These are phyloP conservation scores for Zoysia pacifica DNA, from an alignment of 176 grass and related monocot genomes.

Conservation along the genomic window DNA sequence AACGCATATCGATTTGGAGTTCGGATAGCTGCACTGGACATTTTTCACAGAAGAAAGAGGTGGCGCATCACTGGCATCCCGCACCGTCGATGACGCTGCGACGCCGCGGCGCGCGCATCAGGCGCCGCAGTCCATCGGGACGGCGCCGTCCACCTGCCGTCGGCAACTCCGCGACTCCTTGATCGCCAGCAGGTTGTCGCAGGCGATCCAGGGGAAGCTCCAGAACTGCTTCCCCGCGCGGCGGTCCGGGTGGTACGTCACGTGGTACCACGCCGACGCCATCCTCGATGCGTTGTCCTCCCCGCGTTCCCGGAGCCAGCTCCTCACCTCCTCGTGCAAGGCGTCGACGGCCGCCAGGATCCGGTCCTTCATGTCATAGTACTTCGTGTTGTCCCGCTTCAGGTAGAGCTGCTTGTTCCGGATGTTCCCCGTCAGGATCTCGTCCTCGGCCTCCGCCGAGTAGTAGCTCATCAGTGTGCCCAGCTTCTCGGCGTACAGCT, in stretches of 20 bases:
- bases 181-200: constrained; percentile 59
- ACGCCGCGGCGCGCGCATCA: not conserved
- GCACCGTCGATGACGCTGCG: not conserved
- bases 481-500: constrained; percentile 67
- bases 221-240: constrained; percentile 44
- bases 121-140: constrained; percentile 22
- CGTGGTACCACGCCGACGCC: constrained; percentile 92
- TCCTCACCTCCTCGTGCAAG: constrained; percentile 59
- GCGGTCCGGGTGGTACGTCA: constrained; percentile 69
- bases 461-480: constrained; percentile 76
- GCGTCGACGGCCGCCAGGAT: constrained; percentile 60
- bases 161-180: constrained; percentile 51
- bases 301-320: constrained; percentile 48
- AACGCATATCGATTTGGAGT: not conserved
- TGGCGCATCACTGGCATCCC: not conserved
- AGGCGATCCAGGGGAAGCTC: constrained; percentile 83
- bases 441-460: constrained; percentile 67
- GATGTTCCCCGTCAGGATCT: constrained; percentile 94
- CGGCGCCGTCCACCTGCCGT: not conserved
- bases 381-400: constrained; percentile 73
- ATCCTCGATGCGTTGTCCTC: constrained; percentile 41
- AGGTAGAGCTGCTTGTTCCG: constrained; percentile 68
- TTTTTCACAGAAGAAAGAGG: not conserved
- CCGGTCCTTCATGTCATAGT: constrained; percentile 89
- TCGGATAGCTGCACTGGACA: not conserved